Evolutionary conservation across 805 yeast genomes (phyloP).

Genomic region (Kuraishia molischiana): DNA sequence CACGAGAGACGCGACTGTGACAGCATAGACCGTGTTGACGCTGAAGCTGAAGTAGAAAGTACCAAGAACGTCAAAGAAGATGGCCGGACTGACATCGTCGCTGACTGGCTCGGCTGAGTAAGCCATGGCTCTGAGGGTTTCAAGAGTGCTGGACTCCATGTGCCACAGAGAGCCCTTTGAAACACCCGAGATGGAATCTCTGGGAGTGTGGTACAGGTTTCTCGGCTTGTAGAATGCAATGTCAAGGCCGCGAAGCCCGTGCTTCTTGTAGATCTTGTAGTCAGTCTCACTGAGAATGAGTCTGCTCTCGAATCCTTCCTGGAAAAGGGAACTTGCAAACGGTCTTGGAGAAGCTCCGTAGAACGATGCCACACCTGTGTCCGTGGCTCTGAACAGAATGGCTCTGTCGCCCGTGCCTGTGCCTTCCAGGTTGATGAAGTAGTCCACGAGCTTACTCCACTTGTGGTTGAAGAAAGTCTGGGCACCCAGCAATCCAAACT

Average conservation of each 20-base stretch:
- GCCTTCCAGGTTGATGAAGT: conserved; percentile 79
- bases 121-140: conserved; percentile 39
- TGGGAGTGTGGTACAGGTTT: conserved; percentile 69
- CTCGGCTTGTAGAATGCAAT: conserved; percentile 85
- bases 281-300: conserved; percentile 78
- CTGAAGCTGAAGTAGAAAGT: conserved; percentile 44
- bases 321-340: conserved; percentile 71
- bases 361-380: conserved; percentile 56
- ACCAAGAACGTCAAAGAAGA: conserved; percentile 59
- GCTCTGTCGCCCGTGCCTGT: conserved; percentile 90
- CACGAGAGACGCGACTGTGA: conserved; percentile 43
- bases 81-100: conserved; percentile 32
- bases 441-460: conserved; percentile 53
- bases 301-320: conserved; percentile 73
- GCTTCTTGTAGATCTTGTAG: conserved; percentile 55
- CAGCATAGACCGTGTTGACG: conserved; percentile 33
- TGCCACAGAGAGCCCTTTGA: conserved; percentile 70
- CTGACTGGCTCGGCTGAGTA: conserved; percentile 21
- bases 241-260: conserved; percentile 79
- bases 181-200: conserved; percentile 59
- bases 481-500: conserved; percentile 81
- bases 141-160: conserved; percentile 68
- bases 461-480: conserved; percentile 61
- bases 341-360: conserved; percentile 52
- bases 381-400: conserved; percentile 75